Percentiles rank a stretch among this genome's conserved stretches.
Evolutionary conservation across 2,329 filamentous ascomycete genomes (phyloP).

Genomic region (Tolypocladium inflatum): DNA sequence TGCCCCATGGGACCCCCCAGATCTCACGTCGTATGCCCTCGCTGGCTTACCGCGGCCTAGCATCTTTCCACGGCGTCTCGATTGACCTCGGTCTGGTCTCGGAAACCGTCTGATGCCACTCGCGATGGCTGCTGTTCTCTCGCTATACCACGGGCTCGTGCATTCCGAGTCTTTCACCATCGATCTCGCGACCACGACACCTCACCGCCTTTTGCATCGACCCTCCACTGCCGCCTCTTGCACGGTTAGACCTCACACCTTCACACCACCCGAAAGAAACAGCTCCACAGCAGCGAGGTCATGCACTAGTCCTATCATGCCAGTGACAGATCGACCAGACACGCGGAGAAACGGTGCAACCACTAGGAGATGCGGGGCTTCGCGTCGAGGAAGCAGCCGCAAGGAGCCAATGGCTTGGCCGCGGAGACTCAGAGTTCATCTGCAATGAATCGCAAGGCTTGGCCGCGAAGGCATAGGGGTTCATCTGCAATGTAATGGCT

Average conservation of each 20-base stretch:
- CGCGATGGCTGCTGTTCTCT: neutral
- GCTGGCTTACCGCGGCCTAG: neutral
- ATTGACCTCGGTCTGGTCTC: neutral
- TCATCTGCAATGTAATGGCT: neutral
- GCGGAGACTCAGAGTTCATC: neutral
- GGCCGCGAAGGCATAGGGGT: neutral
- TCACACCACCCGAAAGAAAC: neutral
- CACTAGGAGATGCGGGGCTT: neutral
- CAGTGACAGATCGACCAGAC: neutral
- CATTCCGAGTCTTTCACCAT: neutral
- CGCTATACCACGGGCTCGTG: neutral
- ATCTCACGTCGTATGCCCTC: neutral
- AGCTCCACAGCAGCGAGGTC: neutral
- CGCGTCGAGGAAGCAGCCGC: neutral
- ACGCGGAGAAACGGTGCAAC: neutral
- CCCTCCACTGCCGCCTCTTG: neutral
- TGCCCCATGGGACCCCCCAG: neutral
- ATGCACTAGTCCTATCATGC: neutral
- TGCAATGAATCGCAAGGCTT: neutral
- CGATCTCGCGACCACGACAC: neutral
- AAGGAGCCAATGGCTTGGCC: neutral
- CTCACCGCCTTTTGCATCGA: neutral
- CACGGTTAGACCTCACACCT: neutral
- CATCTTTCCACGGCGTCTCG: neutral
- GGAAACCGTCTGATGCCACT: neutral